Percentiles rank a stretch among this genome's conserved stretches.
Evolutionary conservation across 768 basidiomycete species (phyloP).

Genomic region (Mycena albidolilacea): DNA sequence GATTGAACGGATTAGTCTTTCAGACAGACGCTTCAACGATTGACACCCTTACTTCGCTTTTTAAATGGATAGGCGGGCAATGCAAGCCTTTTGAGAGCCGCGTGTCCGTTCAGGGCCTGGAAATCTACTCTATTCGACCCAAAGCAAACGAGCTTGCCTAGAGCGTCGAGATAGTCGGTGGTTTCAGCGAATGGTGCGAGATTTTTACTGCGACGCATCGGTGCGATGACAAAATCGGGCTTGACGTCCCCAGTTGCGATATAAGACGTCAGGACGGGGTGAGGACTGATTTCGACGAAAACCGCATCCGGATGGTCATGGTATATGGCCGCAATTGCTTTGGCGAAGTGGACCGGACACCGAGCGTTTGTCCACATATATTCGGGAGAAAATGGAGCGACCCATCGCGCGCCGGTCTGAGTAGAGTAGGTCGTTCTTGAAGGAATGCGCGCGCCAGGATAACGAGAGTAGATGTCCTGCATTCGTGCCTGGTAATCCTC

Average conservation of each 20-base stretch:
- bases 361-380: background rate
- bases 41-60: no score
- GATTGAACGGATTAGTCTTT: background rate
- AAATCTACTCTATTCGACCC: background rate
- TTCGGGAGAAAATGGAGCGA: background rate
- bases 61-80: background rate
- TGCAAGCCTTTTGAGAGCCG: background rate
- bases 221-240: background rate
- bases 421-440: background rate
- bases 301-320: background rate
- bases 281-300: constrained; percentile 1
- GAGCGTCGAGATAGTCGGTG: background rate
- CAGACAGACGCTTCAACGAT: no score
- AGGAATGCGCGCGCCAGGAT: no score
- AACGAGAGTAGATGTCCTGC: no score
- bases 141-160: background rate
- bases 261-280: background rate
- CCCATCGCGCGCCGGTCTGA: background rate
- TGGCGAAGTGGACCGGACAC: background rate
- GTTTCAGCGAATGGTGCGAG: background rate
- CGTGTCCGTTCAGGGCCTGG: background rate
- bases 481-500: background rate
- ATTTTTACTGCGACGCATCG: background rate
- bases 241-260: background rate
- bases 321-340: background rate